Conservation (phyloP, 441 rosid species). For the Hura crepitans region DNA sequence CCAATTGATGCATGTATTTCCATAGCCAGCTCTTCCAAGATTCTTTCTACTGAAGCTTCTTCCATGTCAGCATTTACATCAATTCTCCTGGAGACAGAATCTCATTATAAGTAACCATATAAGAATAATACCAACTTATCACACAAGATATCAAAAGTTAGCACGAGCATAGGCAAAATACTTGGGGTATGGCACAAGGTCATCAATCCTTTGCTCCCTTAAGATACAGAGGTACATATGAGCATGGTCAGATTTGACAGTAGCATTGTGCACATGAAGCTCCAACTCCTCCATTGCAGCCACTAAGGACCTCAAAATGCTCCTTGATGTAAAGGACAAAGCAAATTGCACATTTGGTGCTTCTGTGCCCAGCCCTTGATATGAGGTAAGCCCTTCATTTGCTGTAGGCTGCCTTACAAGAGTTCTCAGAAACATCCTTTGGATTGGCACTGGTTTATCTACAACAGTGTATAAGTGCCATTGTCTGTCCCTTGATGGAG, state of each 20-base stretch:
- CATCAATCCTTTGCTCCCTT: constrained; percentile 82
- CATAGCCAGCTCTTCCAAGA: constrained; percentile 70
- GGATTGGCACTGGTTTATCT: constrained; percentile 74
- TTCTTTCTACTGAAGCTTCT: constrained; percentile 62
- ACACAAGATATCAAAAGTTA: constrained; percentile 13
- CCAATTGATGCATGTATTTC: constrained; percentile 80
- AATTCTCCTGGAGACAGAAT: constrained; percentile 59
- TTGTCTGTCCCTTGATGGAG: constrained; percentile 82
- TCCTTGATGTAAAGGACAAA: constrained; percentile 71
- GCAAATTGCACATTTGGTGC: constrained; percentile 41
- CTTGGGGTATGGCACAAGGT: constrained; percentile 89
- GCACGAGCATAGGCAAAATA: constrained; percentile 28
- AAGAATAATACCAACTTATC: constrained; percentile 17
- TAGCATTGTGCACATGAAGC: constrained; percentile 82
- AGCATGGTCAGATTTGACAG: constrained; percentile 79
- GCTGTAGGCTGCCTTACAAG: constrained; percentile 85
- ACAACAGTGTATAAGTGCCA: constrained; percentile 92
- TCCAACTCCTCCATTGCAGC: constrained; percentile 99
- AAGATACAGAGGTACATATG: constrained; percentile 93
- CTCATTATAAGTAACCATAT: constrained; percentile 28
- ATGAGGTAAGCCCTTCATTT: constrained; percentile 56
- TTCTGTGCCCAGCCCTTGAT: constrained; percentile 56
- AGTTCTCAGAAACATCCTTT: constrained; percentile 96
- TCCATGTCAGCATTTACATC: constrained; percentile 66
- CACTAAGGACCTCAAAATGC: constrained; percentile 82